phyloP scores from a whole-genome alignment of 129 eudicot genomes.

The Lactuca saligna region DNA sequence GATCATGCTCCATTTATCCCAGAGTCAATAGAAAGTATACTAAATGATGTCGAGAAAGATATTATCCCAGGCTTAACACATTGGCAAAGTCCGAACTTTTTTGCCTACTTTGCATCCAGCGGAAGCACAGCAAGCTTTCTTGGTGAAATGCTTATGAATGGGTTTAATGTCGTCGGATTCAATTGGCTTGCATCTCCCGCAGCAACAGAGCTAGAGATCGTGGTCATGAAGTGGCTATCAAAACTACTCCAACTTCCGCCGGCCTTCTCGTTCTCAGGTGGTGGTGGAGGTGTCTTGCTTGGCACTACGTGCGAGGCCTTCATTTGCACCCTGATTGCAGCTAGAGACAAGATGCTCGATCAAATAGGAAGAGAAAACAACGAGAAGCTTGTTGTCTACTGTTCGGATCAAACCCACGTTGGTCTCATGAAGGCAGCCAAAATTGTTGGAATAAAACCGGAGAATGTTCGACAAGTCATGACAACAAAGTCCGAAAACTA shows the following conservation, averaged over 20 bases:
- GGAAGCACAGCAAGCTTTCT: slow-evolving; percentile 35
- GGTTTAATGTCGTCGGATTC: slow-evolving; percentile 41
- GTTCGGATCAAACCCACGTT: slow-evolving; percentile 41
- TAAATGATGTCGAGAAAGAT: slow-evolving; percentile 33
- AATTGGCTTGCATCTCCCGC: slow-evolving; percentile 42
- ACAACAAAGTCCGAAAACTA: slow-evolving; percentile 19
- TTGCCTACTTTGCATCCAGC: slow-evolving; percentile 33
- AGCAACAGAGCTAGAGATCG: slow-evolving; percentile 41
- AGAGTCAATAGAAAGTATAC: slow-evolving; percentile 33
- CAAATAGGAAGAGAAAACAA: slow-evolving; percentile 17
- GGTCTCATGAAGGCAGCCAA: slow-evolving; percentile 26
- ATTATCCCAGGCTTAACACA: slow-evolving; percentile 43
- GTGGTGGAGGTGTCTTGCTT: slow-evolving; percentile 45
- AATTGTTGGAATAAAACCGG: slow-evolving; percentile 28
- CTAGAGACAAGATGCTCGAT: slow-evolving; percentile 23
- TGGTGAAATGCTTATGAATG: slow-evolving; percentile 40
- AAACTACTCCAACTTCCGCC: slow-evolving; percentile 37
- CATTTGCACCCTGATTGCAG: slow-evolving; percentile 33
- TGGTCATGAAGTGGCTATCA: slow-evolving; percentile 46
- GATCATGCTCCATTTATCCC: slow-evolving; percentile 31
- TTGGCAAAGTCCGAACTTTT: slow-evolving; percentile 49
- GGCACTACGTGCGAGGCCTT: slow-evolving; percentile 43
- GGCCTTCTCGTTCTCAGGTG: slow-evolving; percentile 34
- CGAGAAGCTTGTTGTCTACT: slow-evolving; percentile 36
- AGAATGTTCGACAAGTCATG: slow-evolving; percentile 15